Evolutionary conservation across 805 yeast species (phyloP).

Genomic region (Ascoidea tarda): DNA sequence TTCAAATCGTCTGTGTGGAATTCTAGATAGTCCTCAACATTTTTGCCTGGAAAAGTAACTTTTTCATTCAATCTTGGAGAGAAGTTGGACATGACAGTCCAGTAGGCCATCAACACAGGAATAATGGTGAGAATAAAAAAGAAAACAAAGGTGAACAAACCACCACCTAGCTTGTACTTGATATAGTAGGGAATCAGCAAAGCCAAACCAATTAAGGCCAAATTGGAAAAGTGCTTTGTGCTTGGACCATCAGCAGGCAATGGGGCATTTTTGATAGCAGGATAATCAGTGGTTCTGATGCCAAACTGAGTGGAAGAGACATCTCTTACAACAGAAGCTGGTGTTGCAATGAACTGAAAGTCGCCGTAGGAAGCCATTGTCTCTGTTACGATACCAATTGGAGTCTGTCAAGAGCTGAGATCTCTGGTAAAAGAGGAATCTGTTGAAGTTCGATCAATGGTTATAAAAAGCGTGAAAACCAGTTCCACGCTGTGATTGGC

Average conservation of each 20-base stretch:
- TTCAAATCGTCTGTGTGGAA: constrained; percentile 64
- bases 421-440: too few relatives aligned
- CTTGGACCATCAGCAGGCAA: constrained; percentile 91
- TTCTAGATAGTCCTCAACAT: constrained; percentile 67
- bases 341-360: constrained; percentile 40
- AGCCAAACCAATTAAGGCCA: constrained; percentile 32
- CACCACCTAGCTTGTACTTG: constrained; percentile 54
- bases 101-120: constrained; percentile 69
- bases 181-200: constrained; percentile 47
- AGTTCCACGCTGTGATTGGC: too few relatives aligned
- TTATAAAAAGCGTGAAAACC: too few relatives aligned
- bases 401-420: too few relatives aligned
- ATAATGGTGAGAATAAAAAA: constrained; percentile 38
- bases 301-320: constrained; percentile 29
- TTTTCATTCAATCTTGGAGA: constrained; percentile 76
- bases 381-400: too few relatives aligned
- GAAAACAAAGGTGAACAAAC: constrained; percentile 52
- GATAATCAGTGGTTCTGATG: constrained; percentile 23
- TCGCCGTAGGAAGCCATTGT: too few relatives aligned
- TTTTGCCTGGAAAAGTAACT: constrained; percentile 60
- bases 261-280: constrained; percentile 75
- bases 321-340: constrained; percentile 28
- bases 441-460: too few relatives aligned
- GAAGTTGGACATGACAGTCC: constrained; percentile 66
- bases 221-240: constrained; percentile 59